phyloP scores from a whole-genome alignment of 2,329 filamentous ascomycete genomes.

The Fragosphaeria purpurea region DNA sequence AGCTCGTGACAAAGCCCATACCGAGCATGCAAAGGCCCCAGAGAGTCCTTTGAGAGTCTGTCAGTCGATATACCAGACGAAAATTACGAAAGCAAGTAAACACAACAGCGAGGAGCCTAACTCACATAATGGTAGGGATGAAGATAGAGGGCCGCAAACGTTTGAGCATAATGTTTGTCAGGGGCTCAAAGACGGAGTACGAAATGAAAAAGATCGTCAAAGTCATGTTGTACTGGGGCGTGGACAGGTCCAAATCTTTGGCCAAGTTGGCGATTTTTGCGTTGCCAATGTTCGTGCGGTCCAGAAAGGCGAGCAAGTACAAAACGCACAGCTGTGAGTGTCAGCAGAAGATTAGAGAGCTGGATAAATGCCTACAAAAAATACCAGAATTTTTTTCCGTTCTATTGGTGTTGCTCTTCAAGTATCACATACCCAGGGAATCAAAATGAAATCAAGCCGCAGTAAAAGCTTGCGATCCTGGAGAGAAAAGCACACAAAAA shows the following conservation, averaged over 20 bases:
- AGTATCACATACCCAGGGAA: conserved; percentile 23
- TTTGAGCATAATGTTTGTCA: conserved; percentile 76
- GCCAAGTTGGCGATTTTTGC: conserved; percentile 49
- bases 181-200: conserved; percentile 67
- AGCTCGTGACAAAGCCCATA: conserved; percentile 57
- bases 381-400: not conserved
- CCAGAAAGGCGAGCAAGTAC: conserved; percentile 65
- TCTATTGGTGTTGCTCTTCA: not conserved
- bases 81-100: not conserved
- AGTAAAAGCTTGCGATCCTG: conserved; percentile 24
- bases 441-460: conserved; percentile 23
- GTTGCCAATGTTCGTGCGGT: conserved; percentile 68
- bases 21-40: conserved; percentile 62
- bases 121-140: conserved; percentile 69
- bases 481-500: too few relatives aligned
- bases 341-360: not conserved
- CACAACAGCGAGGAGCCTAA: not conserved
- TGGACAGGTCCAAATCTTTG: conserved; percentile 50
- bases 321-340: conserved; percentile 50
- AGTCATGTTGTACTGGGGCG: conserved; percentile 59
- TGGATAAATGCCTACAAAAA: not conserved
- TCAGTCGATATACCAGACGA: too few relatives aligned
- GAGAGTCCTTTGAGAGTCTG: conserved; percentile 32
- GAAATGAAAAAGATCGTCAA: conserved; percentile 82
- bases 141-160: conserved; percentile 66